A percentile compares a stretch with the other conserved stretches of the same genome.
Evolutionary conservation across 352 stramenopile genomes (phyloP).

Genomic region (Phytophthora hybrid): DNA sequence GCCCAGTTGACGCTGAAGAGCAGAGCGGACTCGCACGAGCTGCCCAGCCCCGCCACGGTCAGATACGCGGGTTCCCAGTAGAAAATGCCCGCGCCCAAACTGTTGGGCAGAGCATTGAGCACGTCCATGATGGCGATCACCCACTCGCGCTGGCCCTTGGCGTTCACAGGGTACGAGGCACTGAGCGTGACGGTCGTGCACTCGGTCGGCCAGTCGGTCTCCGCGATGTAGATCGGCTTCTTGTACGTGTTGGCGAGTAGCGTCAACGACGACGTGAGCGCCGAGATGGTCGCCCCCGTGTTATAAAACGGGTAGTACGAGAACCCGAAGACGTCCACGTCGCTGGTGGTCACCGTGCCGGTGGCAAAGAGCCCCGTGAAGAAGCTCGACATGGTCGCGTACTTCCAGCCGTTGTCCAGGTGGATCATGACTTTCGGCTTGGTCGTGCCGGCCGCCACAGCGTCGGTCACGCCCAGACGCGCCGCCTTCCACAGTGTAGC

Average conservation of each 20-base stretch:
- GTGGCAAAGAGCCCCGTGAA: slow-evolving; percentile 40
- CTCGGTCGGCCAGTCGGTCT: slow-evolving; percentile 46
- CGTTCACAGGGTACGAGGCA: slow-evolving; percentile 1
- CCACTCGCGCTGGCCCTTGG: slow-evolving; percentile 33
- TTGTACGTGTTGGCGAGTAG: slow-evolving; percentile 39
- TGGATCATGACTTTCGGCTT: slow-evolving; percentile 52
- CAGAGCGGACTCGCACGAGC: slow-evolving; percentile 29
- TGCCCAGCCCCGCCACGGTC: slow-evolving; percentile 29
- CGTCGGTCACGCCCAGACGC: slow-evolving; percentile 36
- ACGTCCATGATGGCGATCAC: slow-evolving; percentile 29
- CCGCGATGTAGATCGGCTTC: slow-evolving; percentile 43
- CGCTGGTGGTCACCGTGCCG: slow-evolving; percentile 34
- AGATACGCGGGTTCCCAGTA: slow-evolving; percentile 48
- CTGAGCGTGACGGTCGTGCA: slow-evolving; percentile 34
- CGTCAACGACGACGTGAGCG: slow-evolving; percentile 26
- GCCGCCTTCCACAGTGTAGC: slow-evolving; percentile 41
- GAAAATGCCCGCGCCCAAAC: slow-evolving; percentile 41
- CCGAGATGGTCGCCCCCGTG: background rate
- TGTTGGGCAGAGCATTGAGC: slow-evolving; percentile 26
- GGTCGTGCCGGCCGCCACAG: slow-evolving; percentile 30
- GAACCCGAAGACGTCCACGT: slow-evolving; percentile 46
- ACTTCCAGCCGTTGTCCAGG: slow-evolving; percentile 49
- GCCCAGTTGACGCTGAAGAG: slow-evolving; percentile 36
- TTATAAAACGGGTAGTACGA: slow-evolving; percentile 42
- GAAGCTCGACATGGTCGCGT: slow-evolving; percentile 39